Percentiles rank a stretch among this genome's conserved stretches.
Evolutionary conservation across 164 flowering plant genomes (phyloP).

Genomic region (Buxus sempervirens): DNA sequence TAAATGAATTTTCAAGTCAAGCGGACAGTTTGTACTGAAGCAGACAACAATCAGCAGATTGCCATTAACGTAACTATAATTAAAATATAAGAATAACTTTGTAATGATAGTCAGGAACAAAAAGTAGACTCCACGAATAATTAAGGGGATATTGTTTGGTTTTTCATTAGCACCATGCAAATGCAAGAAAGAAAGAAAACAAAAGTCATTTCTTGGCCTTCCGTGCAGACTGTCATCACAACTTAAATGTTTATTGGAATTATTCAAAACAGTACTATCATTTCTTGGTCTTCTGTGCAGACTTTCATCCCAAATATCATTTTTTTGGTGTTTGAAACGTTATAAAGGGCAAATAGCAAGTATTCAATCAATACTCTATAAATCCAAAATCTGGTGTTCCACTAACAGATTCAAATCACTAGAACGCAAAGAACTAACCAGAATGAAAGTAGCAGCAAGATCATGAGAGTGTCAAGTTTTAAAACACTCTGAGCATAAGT

Average conservation of each 20-base stretch:
- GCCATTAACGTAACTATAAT: background rate
- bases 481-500: too few relatives aligned
- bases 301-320: too few relatives aligned
- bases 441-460: too few relatives aligned
- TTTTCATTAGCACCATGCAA: background rate
- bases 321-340: too few relatives aligned
- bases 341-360: too few relatives aligned
- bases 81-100: background rate
- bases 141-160: background rate
- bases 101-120: background rate
- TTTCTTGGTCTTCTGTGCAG: too few relatives aligned
- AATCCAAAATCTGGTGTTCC: too few relatives aligned
- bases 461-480: too few relatives aligned
- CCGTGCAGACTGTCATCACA: background rate
- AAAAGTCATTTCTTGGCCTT: background rate
- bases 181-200: background rate
- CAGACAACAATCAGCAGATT: background rate
- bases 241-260: background rate
- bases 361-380: too few relatives aligned
- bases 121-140: background rate
- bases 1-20: background rate
- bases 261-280: too few relatives aligned
- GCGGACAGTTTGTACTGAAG: background rate
- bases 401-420: too few relatives aligned
- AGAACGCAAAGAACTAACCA: too few relatives aligned